Base-by-base conservation (phyloP, 2,329 filamentous ascomycete species). In the Dactylellina drechsleri region DNA sequence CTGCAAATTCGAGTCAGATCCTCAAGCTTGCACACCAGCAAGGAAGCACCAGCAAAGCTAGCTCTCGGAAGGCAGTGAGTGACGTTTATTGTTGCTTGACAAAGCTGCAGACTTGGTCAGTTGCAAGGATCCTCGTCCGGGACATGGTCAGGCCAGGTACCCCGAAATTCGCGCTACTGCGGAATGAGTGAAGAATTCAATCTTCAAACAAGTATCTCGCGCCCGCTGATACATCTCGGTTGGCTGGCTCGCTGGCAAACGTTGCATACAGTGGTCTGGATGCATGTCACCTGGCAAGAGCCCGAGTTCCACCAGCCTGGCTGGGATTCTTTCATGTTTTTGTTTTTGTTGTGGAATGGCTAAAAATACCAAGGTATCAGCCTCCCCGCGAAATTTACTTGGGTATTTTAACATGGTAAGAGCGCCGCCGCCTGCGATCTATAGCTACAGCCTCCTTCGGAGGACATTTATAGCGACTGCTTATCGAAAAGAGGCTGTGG, bases 291-390 rank as follows among this genome's bases (percentile, higher is more conserved):
- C 70, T 66, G 70, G 64, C 62, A 50, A 6, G 54, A 31, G 54
- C 53, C 28, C 53, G 54, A 57, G 53, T 66, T 64, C 70, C 70
- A 74, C 62, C 60, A 58, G 31, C 31, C 31, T 10, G 58, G 50
- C 47, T 66, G 53, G 70, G 40, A 54, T 66, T 36, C 7, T 36
- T 36, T 36, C 31, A 36, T 36, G 31, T 36, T 36, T 36, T 36
- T 36, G 31, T 36, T 36, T 36, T 36, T 36, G 10, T 74, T 57
- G 47, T 56, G 52, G 61, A 66, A 58, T 61, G 53, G 70, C 70
- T 74, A 74, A 74, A 67, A 74, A 74, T 74, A 66, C 62, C 66
- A 59, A 64, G 57, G 62, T 67, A 68, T 68, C 71, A 74, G 70
- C 70, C 70, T 74, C 70, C 70, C 56, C 16, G 40, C 49, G 47